Conservation (phyloP, 2,329 filamentous ascomycete species). For the Claviceps maximensis region DNA sequence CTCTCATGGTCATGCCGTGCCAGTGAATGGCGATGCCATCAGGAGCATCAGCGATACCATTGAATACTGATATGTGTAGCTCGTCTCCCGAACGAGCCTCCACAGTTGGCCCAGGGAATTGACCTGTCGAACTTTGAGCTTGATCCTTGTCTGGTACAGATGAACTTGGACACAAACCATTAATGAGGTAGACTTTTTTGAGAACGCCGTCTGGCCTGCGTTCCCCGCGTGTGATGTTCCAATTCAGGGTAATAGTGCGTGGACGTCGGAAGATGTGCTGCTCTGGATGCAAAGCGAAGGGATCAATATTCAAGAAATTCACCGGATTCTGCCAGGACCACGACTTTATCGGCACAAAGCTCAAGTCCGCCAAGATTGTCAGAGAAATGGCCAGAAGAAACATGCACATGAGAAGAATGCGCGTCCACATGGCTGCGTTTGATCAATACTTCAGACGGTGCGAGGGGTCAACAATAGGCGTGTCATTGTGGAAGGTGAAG, state of each 20-base stretch:
- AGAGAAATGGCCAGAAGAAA: conserved; percentile 10
- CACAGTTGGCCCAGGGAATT: conserved; percentile 30
- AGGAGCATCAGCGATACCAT: conserved; percentile 16
- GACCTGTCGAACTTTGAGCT: conserved; percentile 10
- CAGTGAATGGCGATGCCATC: conserved; percentile 46
- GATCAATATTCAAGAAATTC: neutral
- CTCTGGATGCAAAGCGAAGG: conserved; percentile 24
- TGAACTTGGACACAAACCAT: conserved; percentile 19
- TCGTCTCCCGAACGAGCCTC: conserved; percentile 31
- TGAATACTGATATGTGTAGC: conserved; percentile 26
- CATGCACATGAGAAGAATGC: neutral
- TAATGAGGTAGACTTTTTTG: conserved; percentile 35
- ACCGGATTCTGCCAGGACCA: neutral
- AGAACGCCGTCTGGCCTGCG: conserved; percentile 34
- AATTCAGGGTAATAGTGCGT: conserved; percentile 18
- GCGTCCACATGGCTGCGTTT: neutral
- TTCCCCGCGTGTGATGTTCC: conserved; percentile 26
- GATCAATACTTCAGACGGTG: neutral
- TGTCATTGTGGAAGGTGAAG: neutral
- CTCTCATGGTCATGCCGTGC: conserved; percentile 54
- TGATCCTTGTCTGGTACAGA: neutral
- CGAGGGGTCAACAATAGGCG: neutral
- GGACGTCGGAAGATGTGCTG: conserved; percentile 25
- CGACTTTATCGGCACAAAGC: neutral
- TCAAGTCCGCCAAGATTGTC: conserved; percentile 2